A percentile compares a stretch with the other conserved stretches of the same genome.
Conservation (phyloP, 1,139 yeast species). For the Kluyveromyces sp. region DNA sequence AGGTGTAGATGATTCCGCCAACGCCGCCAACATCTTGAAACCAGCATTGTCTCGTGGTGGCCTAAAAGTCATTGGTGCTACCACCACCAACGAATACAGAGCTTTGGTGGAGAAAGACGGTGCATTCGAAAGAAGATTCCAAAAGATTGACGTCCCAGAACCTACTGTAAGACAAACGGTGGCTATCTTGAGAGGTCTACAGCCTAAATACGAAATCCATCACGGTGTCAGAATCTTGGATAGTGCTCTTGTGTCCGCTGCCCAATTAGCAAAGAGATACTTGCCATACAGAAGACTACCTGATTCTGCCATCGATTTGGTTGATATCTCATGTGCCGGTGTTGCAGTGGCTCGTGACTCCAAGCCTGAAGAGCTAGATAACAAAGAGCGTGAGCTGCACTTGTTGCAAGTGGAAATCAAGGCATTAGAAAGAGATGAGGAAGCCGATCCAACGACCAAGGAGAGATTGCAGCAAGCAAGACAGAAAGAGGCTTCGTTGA, state of each 20-base stretch:
- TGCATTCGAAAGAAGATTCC: conserved; percentile 98
- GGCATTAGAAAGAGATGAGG: conserved; percentile 94
- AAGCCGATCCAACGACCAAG: conserved; percentile 76
- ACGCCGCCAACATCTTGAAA: conserved; percentile 93
- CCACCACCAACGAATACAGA: conserved; percentile 91
- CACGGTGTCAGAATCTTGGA: conserved; percentile 97
- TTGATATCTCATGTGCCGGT: conserved; percentile 95
- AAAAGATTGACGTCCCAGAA: conserved; percentile 91
- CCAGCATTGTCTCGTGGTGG: conserved; percentile 97
- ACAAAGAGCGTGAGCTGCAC: conserved; percentile 85
- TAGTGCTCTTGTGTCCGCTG: conserved; percentile 90
- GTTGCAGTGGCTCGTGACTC: conserved; percentile 98
- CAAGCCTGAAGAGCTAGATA: conserved; percentile 93
- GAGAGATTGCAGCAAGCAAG: conserved; percentile 78
- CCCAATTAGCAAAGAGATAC: conserved; percentile 90
- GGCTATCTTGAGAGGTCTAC: conserved; percentile 93
- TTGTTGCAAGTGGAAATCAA: conserved; percentile 90
- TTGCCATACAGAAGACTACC: conserved; percentile 94
- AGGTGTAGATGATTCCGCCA: conserved; percentile 91
- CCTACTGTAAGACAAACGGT: conserved; percentile 90
- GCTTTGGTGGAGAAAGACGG: conserved; percentile 93
- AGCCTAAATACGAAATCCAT: conserved; percentile 92
- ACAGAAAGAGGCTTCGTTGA: conserved; percentile 72
- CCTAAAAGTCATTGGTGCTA: conserved; percentile 96
- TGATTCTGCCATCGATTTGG: conserved; percentile 94